Percentiles rank a stretch among this genome's conserved stretches.
Evolutionary conservation across 225 moss, liverwort and hornwort species (phyloP).

Genomic region (Takakia lepidozioides): DNA sequence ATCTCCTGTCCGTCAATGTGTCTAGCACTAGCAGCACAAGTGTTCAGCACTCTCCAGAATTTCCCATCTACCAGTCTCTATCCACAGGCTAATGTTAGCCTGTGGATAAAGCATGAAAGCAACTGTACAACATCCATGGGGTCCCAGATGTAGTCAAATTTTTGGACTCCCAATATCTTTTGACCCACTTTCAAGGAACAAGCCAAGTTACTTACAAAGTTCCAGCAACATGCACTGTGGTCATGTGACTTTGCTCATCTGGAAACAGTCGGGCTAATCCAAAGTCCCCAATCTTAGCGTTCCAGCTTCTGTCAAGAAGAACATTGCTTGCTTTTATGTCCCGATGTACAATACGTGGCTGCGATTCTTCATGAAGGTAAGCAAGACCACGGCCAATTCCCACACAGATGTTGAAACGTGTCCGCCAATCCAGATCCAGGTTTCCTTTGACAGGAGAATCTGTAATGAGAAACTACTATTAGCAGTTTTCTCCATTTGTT

Average conservation of each 20-base stretch:
- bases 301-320: constrained; percentile 15
- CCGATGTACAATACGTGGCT: constrained; percentile 22
- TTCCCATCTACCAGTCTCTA: no score
- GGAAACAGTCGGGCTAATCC: constrained; percentile 7
- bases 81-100: no score
- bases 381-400: constrained; percentile 17
- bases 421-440: constrained; percentile 8
- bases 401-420: constrained; percentile 14
- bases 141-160: no score
- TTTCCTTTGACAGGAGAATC: neutral
- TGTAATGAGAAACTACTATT: no score
- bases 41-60: no score
- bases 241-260: constrained; percentile 2
- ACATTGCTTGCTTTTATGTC: constrained; percentile 23
- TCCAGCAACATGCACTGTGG: constrained; percentile 8
- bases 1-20: no score
- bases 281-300: constrained; percentile 23
- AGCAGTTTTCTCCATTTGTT: no score
- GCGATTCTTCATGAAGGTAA: constrained; percentile 21
- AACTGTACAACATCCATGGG: no score
- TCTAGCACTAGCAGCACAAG: no score
- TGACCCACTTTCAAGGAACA: no score
- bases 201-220: constrained; percentile 13
- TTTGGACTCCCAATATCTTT: no score
- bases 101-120: no score